phyloP scores from a whole-genome alignment of 257 asterid genomes.

The Nemophila menziesii region DNA sequence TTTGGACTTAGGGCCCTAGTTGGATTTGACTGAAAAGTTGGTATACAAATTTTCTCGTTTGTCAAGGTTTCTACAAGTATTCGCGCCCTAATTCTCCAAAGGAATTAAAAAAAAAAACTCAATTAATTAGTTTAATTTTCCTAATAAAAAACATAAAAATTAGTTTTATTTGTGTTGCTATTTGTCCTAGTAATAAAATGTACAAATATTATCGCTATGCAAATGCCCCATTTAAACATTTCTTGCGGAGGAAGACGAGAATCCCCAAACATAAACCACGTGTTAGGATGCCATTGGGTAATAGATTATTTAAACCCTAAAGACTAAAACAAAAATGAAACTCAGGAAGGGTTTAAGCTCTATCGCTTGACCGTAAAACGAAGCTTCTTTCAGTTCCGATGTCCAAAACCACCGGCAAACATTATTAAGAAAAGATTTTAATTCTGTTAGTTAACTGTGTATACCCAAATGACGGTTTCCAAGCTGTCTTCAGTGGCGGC shows the following conservation, averaged over 20 bases:
- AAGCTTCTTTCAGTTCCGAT: not conserved
- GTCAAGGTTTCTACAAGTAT: too few relatives aligned
- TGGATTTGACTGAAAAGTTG: too few relatives aligned
- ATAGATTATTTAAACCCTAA: conserved; percentile 4
- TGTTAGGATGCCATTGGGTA: not conserved
- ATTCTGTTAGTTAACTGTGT: not conserved
- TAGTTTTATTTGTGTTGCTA: too few relatives aligned
- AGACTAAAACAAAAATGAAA: not conserved
- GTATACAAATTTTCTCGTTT: too few relatives aligned
- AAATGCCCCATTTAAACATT: conserved; percentile 4
- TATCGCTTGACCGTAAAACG: conserved; percentile 6
- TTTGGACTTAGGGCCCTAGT: too few relatives aligned
- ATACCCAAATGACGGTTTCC: conserved; percentile 29
- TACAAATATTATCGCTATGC: too few relatives aligned
- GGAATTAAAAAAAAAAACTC: too few relatives aligned
- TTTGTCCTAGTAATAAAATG: too few relatives aligned
- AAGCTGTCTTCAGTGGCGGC: conserved; percentile 37
- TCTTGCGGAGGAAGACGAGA: not conserved
- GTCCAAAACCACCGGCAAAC: not conserved
- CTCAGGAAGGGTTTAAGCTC: conserved; percentile 1
- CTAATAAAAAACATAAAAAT: too few relatives aligned
- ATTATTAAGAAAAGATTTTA: too few relatives aligned
- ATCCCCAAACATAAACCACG: not conserved
- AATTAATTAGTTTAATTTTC: too few relatives aligned
- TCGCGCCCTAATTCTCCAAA: too few relatives aligned